These are phyloP conservation scores for Claviceps digitariae DNA, from an alignment of 2,329 filamentous ascomycete genomes.

Conservation along the genomic window DNA sequence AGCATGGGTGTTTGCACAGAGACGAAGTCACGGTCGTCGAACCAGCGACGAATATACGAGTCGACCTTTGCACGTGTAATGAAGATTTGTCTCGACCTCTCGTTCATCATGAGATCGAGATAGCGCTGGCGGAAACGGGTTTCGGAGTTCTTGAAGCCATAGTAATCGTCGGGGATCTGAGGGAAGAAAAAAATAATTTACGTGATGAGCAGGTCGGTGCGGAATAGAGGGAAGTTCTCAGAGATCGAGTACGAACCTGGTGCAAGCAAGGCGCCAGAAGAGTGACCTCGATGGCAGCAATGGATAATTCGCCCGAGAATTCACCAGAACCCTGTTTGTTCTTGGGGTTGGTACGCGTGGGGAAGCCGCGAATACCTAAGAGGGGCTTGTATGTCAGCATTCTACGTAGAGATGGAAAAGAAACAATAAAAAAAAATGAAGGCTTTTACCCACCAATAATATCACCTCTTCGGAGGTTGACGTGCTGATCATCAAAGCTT, in stretches of 20 bases:
- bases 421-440: neutral
- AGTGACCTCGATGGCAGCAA: conserved; percentile 77
- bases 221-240: neutral
- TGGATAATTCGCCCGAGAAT: conserved; percentile 65
- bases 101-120: conserved; percentile 95
- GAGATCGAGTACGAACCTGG: conserved; percentile 41
- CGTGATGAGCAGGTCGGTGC: neutral
- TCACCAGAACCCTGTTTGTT: conserved; percentile 66
- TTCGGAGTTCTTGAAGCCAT: conserved; percentile 91
- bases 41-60: conserved; percentile 75
- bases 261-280: conserved; percentile 86
- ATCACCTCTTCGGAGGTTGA: conserved; percentile 79
- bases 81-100: conserved; percentile 69
- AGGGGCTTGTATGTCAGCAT: neutral
- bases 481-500: conserved; percentile 77
- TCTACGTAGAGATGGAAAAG: neutral
- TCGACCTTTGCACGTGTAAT: conserved; percentile 78
- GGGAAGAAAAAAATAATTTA: neutral
- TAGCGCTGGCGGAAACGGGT: conserved; percentile 87
- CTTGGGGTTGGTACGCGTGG: conserved; percentile 66
- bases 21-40: conserved; percentile 76
- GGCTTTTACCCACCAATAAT: conserved; percentile 50
- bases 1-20: conserved; percentile 98
- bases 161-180: conserved; percentile 63
- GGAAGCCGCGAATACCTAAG: conserved; percentile 17